These are phyloP conservation scores for Candida tunisiensis DNA, from an alignment of 1,139 yeast genomes.

Conservation along the genomic window DNA sequence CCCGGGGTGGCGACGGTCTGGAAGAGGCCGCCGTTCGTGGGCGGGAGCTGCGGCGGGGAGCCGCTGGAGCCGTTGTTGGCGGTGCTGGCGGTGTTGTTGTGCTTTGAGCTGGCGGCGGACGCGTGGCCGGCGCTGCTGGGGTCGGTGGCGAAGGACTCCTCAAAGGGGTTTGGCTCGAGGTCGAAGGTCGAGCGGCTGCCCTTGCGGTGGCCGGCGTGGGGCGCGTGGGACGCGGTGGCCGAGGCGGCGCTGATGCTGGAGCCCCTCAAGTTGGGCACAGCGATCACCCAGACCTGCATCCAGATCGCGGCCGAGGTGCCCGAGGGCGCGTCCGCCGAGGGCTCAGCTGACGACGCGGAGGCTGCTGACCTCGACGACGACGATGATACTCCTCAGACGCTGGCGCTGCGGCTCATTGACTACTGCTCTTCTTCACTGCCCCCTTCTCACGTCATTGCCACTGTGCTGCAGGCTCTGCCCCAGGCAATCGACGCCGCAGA, in stretches of 20 bases:
- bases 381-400: slow-evolving; percentile 58
- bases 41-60: slow-evolving; percentile 3
- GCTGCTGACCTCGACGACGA: slow-evolving; percentile 71
- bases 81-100: too few relatives aligned
- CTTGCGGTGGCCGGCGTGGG: too few relatives aligned
- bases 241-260: too few relatives aligned
- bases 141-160: slow-evolving; percentile 71
- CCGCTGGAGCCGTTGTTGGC: slow-evolving; percentile 4
- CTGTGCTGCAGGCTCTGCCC: slow-evolving; percentile 57
- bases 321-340: slow-evolving; percentile 21
- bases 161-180: slow-evolving; percentile 91
- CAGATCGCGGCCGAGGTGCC: slow-evolving; percentile 68
- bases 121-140: slow-evolving; percentile 4
- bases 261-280: slow-evolving; percentile 62
- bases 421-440: slow-evolving; percentile 73
- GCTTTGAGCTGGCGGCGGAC: too few relatives aligned
- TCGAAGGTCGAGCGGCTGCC: slow-evolving; percentile 1
- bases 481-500: slow-evolving; percentile 46
- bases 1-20: slow-evolving; percentile 13
- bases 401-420: slow-evolving; percentile 70
- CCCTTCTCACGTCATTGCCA: slow-evolving; percentile 77
- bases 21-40: slow-evolving; percentile 1
- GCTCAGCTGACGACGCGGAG: slow-evolving; percentile 44
- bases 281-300: slow-evolving; percentile 56
- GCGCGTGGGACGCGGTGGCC: too few relatives aligned